Conservation (phyloP, 2,329 filamentous ascomycete genomes). For the Ceratocystiopsis brevicomis region DNA sequence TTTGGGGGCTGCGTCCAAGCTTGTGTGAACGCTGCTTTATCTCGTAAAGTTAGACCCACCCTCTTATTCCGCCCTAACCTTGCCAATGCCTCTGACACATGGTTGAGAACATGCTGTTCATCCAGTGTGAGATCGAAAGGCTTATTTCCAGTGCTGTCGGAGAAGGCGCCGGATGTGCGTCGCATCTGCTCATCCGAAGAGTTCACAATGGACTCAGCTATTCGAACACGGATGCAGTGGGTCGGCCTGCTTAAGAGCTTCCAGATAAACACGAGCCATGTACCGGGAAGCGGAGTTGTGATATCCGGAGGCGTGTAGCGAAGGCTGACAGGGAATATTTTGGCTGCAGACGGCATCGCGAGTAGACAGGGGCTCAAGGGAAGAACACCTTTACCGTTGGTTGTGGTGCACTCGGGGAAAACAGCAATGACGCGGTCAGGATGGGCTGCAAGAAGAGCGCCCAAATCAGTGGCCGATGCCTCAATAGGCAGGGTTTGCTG, state of each 20-base stretch:
- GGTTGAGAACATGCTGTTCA: conserved; percentile 56
- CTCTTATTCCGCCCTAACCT: conserved; percentile 72
- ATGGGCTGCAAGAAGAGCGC: conserved; percentile 44
- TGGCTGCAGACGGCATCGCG: conserved; percentile 43
- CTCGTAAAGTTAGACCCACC: conserved; percentile 62
- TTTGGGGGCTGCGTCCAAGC: conserved; percentile 33
- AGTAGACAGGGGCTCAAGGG: conserved; percentile 65
- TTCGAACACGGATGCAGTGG: conserved; percentile 77
- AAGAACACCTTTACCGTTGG: conserved; percentile 78
- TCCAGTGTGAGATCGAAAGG: conserved; percentile 22
- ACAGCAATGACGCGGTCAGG: conserved; percentile 63
- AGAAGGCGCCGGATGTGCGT: too few relatives aligned
- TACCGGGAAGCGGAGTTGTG: conserved; percentile 70
- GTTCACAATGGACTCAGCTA: conserved; percentile 39
- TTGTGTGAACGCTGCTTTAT: conserved; percentile 68
- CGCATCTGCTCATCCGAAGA: neutral
- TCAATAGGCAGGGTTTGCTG: conserved; percentile 23
- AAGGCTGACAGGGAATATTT: conserved; percentile 79
- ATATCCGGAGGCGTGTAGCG: conserved; percentile 79
- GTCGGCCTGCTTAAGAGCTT: conserved; percentile 66
- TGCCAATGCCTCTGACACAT: conserved; percentile 71
- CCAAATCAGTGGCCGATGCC: conserved; percentile 36
- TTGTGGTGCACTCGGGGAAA: conserved; percentile 88
- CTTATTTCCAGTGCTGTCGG: neutral
- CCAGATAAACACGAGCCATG: conserved; percentile 62